phyloP scores from a whole-genome alignment of 768 basidiomycete genomes.

The Lactarius indigo region DNA sequence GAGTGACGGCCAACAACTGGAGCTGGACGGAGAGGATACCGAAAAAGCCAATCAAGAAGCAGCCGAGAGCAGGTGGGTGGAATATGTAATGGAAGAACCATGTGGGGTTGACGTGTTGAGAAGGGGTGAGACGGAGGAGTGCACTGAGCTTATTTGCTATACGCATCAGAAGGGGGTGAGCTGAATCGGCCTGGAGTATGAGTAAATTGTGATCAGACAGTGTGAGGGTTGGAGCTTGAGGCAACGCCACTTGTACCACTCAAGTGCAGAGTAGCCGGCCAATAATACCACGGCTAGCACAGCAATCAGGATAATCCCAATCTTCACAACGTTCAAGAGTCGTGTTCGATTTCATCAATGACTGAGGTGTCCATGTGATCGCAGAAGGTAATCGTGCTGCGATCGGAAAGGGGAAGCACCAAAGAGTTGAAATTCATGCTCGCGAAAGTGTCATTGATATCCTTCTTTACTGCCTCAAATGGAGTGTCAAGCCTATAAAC shows the following conservation, averaged over 20 bases:
- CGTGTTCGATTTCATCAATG: conserved; percentile 78
- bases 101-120: conserved; percentile 63
- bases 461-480: conserved; percentile 81
- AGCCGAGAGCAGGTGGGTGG: conserved; percentile 85
- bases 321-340: conserved; percentile 77
- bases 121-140: conserved; percentile 51
- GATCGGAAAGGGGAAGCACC: conserved; percentile 70
- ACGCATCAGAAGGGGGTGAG: conserved; percentile 71
- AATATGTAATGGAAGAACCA: conserved; percentile 94
- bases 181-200: conserved; percentile 61
- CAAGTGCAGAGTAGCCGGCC: conserved; percentile 67
- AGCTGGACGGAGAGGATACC: conserved; percentile 84
- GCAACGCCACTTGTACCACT: conserved; percentile 86
- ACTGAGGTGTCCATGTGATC: conserved; percentile 72
- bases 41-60: conserved; percentile 90
- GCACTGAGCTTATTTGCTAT: conserved; percentile 53
- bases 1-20: conserved; percentile 76
- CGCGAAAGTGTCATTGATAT: conserved; percentile 84
- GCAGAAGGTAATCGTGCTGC: conserved; percentile 73
- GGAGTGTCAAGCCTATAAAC: conserved; percentile 68
- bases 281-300: conserved; percentile 70
- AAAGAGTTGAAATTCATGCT: conserved; percentile 70
- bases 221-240: conserved; percentile 58
- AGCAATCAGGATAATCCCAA: conserved; percentile 73
- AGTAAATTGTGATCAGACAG: conserved; percentile 76